phyloP scores from a whole-genome alignment of 495 filamentous ascomycete genomes.

The Aspergillus nidulans region DNA sequence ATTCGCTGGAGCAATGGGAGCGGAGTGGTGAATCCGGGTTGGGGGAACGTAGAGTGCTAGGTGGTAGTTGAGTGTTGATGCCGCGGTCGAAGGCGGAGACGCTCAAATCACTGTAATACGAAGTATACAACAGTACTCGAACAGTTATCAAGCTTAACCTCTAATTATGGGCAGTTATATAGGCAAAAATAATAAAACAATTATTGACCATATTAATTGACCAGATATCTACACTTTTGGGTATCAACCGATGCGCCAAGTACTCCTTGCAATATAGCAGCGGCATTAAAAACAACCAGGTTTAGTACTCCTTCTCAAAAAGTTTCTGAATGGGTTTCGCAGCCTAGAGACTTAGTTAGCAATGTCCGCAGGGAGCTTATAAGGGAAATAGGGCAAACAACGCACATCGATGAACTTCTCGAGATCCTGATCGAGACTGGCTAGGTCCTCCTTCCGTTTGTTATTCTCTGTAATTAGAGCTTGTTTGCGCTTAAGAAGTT shows the following conservation, averaged over 20 bases:
- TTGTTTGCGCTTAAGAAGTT: slow-evolving; percentile 84
- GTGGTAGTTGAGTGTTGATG: neutral
- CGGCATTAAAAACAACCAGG: slow-evolving; percentile 7
- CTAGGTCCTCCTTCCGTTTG: slow-evolving; percentile 88
- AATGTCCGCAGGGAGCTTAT: neutral
- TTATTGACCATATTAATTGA: neutral
- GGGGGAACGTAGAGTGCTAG: neutral
- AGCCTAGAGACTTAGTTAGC: slow-evolving; percentile 46
- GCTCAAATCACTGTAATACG: neutral
- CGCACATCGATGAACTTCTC: slow-evolving; percentile 80
- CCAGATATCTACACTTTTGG: slow-evolving; percentile 14
- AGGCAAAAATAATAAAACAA: neutral
- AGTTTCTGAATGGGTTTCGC: slow-evolving; percentile 81
- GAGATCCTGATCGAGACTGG: slow-evolving; percentile 79
- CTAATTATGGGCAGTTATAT: neutral
- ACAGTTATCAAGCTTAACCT: neutral
- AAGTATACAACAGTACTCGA: neutral
- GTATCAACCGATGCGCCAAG: slow-evolving; percentile 36
- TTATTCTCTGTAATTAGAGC: slow-evolving; percentile 90
- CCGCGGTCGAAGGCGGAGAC: slow-evolving; percentile 8
- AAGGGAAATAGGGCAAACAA: neutral
- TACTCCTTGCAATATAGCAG: neutral
- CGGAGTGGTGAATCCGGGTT: neutral
- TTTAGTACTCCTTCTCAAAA: slow-evolving; percentile 67
- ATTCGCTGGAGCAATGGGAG: neutral